Base-by-base conservation (phyloP, 805 yeast species). In the Saccharomycopsis sp. region DNA sequence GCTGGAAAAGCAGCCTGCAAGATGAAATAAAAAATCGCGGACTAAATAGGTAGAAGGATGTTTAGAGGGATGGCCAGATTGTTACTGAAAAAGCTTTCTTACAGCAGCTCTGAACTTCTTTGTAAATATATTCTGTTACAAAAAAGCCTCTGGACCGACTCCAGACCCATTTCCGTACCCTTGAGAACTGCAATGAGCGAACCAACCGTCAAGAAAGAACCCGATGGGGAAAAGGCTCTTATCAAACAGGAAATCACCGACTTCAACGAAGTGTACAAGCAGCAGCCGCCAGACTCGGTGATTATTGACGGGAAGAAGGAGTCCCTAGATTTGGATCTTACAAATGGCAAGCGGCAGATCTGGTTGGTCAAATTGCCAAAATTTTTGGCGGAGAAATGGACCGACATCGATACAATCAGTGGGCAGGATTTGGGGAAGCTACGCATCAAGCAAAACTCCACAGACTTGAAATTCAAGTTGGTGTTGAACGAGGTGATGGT, bases 331-430 rank as follows among this genome's bases (percentile, higher is more conserved):
- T 75, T 94, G 70, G 89, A 91, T 67, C 71, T 91, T 54, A 61
- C 76, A 1, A 74, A 76, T 34, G 81, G 85, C 15, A 76, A 73
- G 52, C 85, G 87, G 65, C 90, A 90, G 64, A 85, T 94, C 48
- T 94, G 98, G 99, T 75, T 94, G 21, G 96, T 94, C 23, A 82
- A 94, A 64, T 74, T 94, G 66, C 98, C 99, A 1, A 83, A 89
- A 67, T 90, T 90, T 66, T 74, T 94, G 61, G 87, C 96, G 34
- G 89, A 85, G 47, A 77, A 81, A 63, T 90, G 97, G 96, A 79
- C 83, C 56, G 78, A 85, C 61, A 78, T 80, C 55, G 81, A 77
- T 23, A 73, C 74, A 50, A 71, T 86, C 53, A 78, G 81, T 55
- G 97, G 97, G 4, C 84, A 85, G 66, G 85, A 84, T 60, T 72